Evolutionary conservation across 345 rosid species (phyloP).

Genomic region (Balakata baccata): DNA sequence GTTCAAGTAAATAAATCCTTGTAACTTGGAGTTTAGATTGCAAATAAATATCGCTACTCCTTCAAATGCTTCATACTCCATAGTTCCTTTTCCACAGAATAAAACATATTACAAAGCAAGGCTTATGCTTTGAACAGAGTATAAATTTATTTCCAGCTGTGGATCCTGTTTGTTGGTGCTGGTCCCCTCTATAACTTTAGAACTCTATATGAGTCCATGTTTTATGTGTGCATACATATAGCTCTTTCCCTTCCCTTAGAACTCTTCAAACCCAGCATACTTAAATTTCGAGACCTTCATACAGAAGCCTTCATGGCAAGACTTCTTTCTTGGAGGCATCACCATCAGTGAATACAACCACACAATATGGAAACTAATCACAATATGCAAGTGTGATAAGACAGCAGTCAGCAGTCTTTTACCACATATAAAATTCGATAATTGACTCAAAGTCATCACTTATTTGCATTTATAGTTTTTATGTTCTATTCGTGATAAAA

Average conservation of each 20-base stretch:
- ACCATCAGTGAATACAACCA: background rate
- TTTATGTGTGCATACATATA: background rate
- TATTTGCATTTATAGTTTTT: background rate
- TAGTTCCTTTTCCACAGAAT: background rate
- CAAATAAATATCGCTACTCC: background rate
- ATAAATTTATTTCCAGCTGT: background rate
- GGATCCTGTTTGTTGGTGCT: background rate
- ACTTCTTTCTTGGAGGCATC: background rate
- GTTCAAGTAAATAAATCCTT: background rate
- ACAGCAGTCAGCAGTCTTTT: background rate
- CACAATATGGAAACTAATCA: background rate
- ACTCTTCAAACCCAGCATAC: background rate
- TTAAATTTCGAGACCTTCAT: background rate
- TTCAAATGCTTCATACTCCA: constrained; percentile 5
- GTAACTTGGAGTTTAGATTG: background rate
- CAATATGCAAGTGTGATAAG: background rate
- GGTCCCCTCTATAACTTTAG: background rate
- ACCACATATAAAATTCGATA: background rate
- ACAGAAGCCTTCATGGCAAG: too few relatives aligned
- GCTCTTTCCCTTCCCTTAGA: background rate
- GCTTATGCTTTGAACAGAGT: background rate
- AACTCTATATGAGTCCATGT: background rate
- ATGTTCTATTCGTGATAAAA: background rate
- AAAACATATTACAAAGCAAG: background rate
- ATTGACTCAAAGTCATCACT: background rate